Evolutionary conservation across 73 alveolate species (phyloP), one percentile per base, ranked within the genome.

Genomic region (Paramecium primaurelia): DNA sequence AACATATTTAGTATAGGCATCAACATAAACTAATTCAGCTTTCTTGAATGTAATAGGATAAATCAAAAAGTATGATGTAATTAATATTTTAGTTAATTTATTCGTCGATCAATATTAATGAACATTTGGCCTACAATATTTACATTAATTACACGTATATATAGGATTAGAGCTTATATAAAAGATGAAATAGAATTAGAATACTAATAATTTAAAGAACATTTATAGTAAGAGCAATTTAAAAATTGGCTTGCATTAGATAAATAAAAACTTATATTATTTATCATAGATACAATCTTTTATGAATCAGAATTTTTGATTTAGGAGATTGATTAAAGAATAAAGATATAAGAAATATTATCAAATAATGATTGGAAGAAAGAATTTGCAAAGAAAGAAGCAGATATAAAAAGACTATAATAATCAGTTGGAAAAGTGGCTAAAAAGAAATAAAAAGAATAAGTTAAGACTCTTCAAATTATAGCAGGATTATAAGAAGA

Each of bases 301-400:
- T 80, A 80, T 80, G 91, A 80, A 80, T 80, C 91, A 0, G 91
- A 80, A 20, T 80, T 40, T 44, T n/a, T 80, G 25, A 47, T 47
- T 45, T 26, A 45, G 45, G 77, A 80, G 32, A 47, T 80, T 44
- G 71, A 80, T 45, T 32, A 80, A 80, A 45, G 75, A 47, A 36
- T 45, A 45, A 49, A 80, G 18, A 80, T 80, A 1, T 32, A 42
- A 20, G 91, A 80, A 47, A 42, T 28, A 45, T 14, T 40, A 11
- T 80, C 91, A 22, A 80, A 73, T 40, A 38, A 38, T 36, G 84
- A 36, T 38, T 80, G 77, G 77, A 25, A 4, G 25, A 80, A 80
- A 12, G 91, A 80, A 20, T 47, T 80, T 0, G 30, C 45, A 25
- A 80, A 80, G 30, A 80, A 80, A 14, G 91, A 80, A 25, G 10